Evolutionary conservation across 805 yeast genomes (phyloP).

Genomic region (Ogataea minuta): DNA sequence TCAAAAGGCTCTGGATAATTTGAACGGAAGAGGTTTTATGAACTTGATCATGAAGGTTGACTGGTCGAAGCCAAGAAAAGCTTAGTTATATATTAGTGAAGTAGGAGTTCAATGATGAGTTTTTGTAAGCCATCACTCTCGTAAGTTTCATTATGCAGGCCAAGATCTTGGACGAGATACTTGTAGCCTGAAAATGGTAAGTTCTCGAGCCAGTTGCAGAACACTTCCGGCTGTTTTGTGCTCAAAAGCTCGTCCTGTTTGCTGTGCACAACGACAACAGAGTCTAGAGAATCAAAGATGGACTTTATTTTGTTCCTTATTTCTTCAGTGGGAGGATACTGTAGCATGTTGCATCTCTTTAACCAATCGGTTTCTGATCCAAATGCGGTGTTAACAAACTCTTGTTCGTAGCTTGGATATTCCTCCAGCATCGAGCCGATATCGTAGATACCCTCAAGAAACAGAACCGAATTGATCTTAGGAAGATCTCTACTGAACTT

Average conservation of each 20-base stretch:
- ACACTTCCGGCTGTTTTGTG: constrained; percentile 46
- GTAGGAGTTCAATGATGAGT: constrained; percentile 10
- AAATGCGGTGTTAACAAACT: constrained; percentile 62
- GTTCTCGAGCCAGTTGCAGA: constrained; percentile 36
- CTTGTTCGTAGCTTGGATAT: constrained; percentile 51
- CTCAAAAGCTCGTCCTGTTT: constrained; percentile 60
- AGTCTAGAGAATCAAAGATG: constrained; percentile 10
- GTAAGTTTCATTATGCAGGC: constrained; percentile 68
- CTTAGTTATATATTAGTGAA: constrained; percentile 7
- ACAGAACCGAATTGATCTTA: constrained; percentile 28
- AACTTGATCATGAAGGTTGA: constrained; percentile 73
- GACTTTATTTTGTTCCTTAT: constrained; percentile 1
- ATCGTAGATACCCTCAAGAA: constrained; percentile 73
- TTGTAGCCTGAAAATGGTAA: constrained; percentile 15
- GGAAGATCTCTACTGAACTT: constrained; percentile 17
- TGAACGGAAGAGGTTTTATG: constrained; percentile 91
- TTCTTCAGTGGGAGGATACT: constrained; percentile 6
- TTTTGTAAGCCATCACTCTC: constrained; percentile 35
- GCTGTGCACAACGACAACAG: constrained; percentile 55
- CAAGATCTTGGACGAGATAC: constrained; percentile 41
- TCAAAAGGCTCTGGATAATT: constrained; percentile 66
- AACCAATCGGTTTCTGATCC: constrained; percentile 17
- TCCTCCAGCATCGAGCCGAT: constrained; percentile 50
- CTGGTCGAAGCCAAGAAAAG: constrained; percentile 49
- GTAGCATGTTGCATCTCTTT: constrained; percentile 18